Evolutionary conservation across 176 grass and related monocot genomes (phyloP).

Genomic region (Bonia amplexicaulis): DNA sequence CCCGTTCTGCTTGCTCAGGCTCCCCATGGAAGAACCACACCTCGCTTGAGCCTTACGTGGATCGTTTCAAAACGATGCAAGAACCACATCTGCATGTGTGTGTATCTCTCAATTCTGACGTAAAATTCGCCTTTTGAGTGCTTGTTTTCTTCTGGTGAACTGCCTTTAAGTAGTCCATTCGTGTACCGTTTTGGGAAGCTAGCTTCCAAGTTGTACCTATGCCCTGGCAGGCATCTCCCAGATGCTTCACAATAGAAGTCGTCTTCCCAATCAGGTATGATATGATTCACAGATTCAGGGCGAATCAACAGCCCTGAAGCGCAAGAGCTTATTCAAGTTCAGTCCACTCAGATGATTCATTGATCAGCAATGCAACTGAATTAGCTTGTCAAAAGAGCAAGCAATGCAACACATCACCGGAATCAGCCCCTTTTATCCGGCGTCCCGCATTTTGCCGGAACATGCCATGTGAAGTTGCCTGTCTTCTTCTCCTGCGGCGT

Average conservation of each 20-base stretch:
- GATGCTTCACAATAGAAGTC: not conserved
- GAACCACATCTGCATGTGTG: not conserved
- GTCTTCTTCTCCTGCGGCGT: conserved; percentile 14
- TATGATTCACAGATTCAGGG: no score
- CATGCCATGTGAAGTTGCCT: not conserved
- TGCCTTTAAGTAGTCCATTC: not conserved
- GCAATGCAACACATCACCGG: not conserved
- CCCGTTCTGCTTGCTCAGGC: not conserved
- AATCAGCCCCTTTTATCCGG: not conserved
- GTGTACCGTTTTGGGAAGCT: not conserved
- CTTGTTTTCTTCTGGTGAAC: not conserved
- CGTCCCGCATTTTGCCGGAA: conserved; percentile 28
- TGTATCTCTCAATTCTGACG: not conserved
- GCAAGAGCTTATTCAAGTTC: not conserved
- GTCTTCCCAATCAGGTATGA: not conserved
- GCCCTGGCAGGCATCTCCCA: no score
- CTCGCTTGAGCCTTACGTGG: not conserved
- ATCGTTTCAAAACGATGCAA: not conserved
- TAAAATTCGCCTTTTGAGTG: not conserved
- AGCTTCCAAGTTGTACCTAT: no score
- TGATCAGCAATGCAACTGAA: not conserved
- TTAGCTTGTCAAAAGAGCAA: no score
- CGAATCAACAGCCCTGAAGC: no score
- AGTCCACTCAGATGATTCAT: not conserved
- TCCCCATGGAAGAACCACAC: conserved; percentile 18